Conservation (phyloP, 2,329 filamentous ascomycete species). For the Epichloe uncinata region DNA sequence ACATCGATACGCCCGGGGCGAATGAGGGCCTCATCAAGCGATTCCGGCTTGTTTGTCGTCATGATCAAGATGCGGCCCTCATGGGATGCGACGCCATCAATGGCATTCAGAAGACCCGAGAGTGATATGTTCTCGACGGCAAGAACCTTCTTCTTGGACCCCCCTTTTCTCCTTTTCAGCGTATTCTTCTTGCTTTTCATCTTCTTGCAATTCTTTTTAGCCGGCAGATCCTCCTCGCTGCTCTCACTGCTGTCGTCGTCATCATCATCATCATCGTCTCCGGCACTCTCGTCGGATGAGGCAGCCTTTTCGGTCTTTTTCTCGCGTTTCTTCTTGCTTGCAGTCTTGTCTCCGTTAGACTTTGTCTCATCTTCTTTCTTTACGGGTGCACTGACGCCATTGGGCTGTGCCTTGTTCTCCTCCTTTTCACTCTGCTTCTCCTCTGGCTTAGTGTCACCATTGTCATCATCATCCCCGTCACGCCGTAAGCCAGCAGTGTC, state of each 20-base stretch:
- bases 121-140: slow-evolving; percentile 47
- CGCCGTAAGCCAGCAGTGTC: slow-evolving; percentile 44
- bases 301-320: slow-evolving; percentile 13
- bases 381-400: slow-evolving; percentile 21
- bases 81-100: slow-evolving; percentile 69
- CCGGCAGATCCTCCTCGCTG: slow-evolving; percentile 12
- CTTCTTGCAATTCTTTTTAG: slow-evolving; percentile 8
- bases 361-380: slow-evolving; percentile 23
- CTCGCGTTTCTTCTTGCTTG: slow-evolving; percentile 15
- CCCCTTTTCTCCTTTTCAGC: slow-evolving; percentile 7
- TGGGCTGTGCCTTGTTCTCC: slow-evolving; percentile 9
- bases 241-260: slow-evolving; percentile 13
- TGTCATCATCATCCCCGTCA: slow-evolving; percentile 18
- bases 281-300: slow-evolving; percentile 2
- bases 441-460: slow-evolving; percentile 8
- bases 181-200: slow-evolving; percentile 4
- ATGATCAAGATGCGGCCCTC: slow-evolving; percentile 71
- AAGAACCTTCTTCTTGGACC: slow-evolving; percentile 9
- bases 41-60: slow-evolving; percentile 66
- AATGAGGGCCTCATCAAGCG: slow-evolving; percentile 60
- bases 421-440: slow-evolving; percentile 8
- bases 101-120: slow-evolving; percentile 68
- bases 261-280: background rate
- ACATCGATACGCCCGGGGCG: slow-evolving; percentile 61
- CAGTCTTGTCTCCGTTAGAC: background rate